Base-by-base conservation (phyloP, 192 early-diverging fungal genomes). In the Pilobolus umbonatus region DNA sequence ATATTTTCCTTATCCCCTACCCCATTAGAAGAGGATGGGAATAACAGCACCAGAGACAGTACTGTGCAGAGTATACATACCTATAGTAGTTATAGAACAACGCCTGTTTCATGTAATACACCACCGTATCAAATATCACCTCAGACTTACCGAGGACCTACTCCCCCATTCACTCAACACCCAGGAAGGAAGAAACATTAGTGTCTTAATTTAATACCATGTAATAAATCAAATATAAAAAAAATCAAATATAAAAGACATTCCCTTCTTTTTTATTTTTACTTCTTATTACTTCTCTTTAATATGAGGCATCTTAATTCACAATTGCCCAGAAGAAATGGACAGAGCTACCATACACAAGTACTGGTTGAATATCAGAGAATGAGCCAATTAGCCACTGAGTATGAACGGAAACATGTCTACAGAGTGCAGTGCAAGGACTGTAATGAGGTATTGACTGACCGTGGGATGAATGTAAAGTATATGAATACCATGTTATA, bases 391-490 rank as follows among this genome's bases (percentile, higher is more conserved):
- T 31, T 54, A 21, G 52, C 32, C 3, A 54, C 22, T 14, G 52
- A 54, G n/a, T 54, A 54, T 25, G 31, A 54, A 26, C 31, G 52
- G 7, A 54, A 54, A 38, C 52, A 54, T 54, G 52, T 54, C 10
- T 54, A 54, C 15, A 31, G 52, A 36, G 26, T 54, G 11, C 29
- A 54, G 15, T 54, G 52, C 24, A 22, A 34, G 1, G 52, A 54
- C 24, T 54, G 52, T 25, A 31, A 22, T 15, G 2, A 17, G 5
- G 17, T 14, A 5, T 54, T 54, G 22, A 54, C 52, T 0, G 34
- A 54, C 26, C 52, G 52, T 54, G 52, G 52, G 22, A 54, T 54
- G 52, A 54, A 34, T 24, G 52, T 54, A 54, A n/a, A 53, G 31
- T 10, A 22, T 32, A 21, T 52, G 6, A 4, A 12, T 21, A 34